Evolutionary conservation across 2,329 filamentous ascomycete genomes (phyloP).

Genomic region (Verticillium klebahnii): DNA sequence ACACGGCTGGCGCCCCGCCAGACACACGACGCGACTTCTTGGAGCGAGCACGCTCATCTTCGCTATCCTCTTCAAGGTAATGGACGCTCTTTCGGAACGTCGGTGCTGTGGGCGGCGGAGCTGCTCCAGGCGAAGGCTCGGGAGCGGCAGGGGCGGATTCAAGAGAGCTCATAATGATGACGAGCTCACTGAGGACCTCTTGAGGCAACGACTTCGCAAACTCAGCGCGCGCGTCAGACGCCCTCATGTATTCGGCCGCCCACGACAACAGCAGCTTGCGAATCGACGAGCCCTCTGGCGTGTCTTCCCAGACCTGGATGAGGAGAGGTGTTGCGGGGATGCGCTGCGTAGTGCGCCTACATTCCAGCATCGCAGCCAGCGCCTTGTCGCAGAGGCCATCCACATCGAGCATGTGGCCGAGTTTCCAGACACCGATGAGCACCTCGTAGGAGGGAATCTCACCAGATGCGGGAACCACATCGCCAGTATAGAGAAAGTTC

Average conservation of each 20-base stretch:
- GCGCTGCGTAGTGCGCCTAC: slow-evolving; percentile 43
- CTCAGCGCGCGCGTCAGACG: slow-evolving; percentile 49
- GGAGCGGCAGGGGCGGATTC: slow-evolving; percentile 32
- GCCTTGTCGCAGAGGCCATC: slow-evolving; percentile 51
- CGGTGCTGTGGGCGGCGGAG: slow-evolving; percentile 6
- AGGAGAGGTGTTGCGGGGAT: slow-evolving; percentile 57
- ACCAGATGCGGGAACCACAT: slow-evolving; percentile 36
- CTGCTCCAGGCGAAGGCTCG: slow-evolving; percentile 16
- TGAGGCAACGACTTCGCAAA: slow-evolving; percentile 59
- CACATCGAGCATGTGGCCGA: slow-evolving; percentile 47
- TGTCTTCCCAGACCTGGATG: slow-evolving; percentile 58
- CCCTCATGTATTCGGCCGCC: slow-evolving; percentile 60
- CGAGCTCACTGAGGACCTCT: slow-evolving; percentile 58
- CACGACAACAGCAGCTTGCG: slow-evolving; percentile 54
- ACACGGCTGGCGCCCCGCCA: slow-evolving; percentile 20
- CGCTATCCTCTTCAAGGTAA: slow-evolving; percentile 39
- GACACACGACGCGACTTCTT: slow-evolving; percentile 40
- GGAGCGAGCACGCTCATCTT: slow-evolving; percentile 28
- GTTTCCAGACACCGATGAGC: slow-evolving; percentile 52
- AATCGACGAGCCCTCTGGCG: slow-evolving; percentile 55
- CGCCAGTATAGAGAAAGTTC: slow-evolving; percentile 48
- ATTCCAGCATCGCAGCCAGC: slow-evolving; percentile 54
- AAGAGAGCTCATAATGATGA: slow-evolving; percentile 56
- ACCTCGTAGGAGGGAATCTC: slow-evolving; percentile 47
- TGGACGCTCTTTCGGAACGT: slow-evolving; percentile 41